These are phyloP conservation scores for Pseudogymnoascus sp. DNA, from an alignment of 2,329 filamentous ascomycete species.

Conservation along the genomic window DNA sequence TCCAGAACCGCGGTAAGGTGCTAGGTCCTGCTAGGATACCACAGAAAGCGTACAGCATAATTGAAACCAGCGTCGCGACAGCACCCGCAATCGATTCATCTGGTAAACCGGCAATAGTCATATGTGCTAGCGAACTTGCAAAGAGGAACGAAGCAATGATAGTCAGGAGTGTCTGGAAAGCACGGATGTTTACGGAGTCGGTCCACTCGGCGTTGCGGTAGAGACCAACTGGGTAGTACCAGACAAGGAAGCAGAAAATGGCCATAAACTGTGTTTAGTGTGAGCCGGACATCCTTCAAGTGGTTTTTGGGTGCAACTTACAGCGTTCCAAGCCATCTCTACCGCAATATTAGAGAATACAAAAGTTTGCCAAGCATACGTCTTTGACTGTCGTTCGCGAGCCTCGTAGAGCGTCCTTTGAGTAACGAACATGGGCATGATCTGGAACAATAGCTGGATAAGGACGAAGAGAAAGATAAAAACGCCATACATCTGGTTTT, in stretches of 20 bases:
- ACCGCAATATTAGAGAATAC: constrained; percentile 47
- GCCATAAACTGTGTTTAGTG: constrained; percentile 26
- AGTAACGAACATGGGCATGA: constrained; percentile 58
- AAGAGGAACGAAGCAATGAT: constrained; percentile 67
- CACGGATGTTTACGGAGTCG: constrained; percentile 54
- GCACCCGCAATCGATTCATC: constrained; percentile 66
- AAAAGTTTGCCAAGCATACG: constrained; percentile 21
- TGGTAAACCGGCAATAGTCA: constrained; percentile 66
- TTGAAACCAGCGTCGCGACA: constrained; percentile 64
- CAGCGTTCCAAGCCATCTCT: constrained; percentile 71
- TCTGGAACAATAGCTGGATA: constrained; percentile 50
- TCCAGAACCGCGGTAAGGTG: constrained; percentile 62
- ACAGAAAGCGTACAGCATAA: constrained; percentile 62
- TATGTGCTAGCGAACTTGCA: constrained; percentile 67
- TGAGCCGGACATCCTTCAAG: neutral
- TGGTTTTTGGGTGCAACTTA: constrained; percentile 38
- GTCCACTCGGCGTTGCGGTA: constrained; percentile 56
- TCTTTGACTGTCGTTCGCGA: constrained; percentile 6
- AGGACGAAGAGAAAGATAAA: constrained; percentile 63
- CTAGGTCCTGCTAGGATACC: constrained; percentile 57
- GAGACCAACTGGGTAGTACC: constrained; percentile 76
- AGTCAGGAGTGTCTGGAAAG: constrained; percentile 68
- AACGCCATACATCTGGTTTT: constrained; percentile 60
- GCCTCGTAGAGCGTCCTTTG: constrained; percentile 57
- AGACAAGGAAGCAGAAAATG: constrained; percentile 64